phyloP scores from a whole-genome alignment of 176 grass and related monocot genomes.

The Elaeis guineensis region DNA sequence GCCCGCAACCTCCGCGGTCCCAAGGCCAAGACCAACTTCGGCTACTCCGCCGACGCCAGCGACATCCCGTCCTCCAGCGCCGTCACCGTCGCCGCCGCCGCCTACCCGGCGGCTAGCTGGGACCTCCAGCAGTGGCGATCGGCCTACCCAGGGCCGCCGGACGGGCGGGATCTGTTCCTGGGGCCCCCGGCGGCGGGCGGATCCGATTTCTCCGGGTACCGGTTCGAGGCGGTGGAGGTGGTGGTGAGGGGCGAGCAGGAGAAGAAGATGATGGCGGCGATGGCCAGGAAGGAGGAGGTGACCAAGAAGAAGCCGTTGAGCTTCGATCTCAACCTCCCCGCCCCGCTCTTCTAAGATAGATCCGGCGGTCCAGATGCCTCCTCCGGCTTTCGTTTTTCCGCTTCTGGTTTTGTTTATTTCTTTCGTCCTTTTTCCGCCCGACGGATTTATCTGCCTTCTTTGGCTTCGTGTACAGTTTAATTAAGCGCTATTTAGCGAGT shows the following conservation, averaged over 20 bases:
- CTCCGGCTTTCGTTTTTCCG: background rate
- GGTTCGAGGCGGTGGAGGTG: background rate
- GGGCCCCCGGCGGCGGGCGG: background rate
- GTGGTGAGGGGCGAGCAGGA: background rate
- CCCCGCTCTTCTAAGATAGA: constrained; percentile 10
- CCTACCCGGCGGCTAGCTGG: background rate
- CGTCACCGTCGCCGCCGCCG: background rate
- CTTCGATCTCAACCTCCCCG: constrained; percentile 10
- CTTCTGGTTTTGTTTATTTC: background rate
- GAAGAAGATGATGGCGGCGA: background rate
- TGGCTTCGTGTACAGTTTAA: too few relatives aligned
- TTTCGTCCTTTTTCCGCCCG: too few relatives aligned
- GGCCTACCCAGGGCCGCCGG: too few relatives aligned
- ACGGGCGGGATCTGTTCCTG: constrained; percentile 8
- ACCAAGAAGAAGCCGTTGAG: background rate
- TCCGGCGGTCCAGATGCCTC: background rate
- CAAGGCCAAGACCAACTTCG: constrained; percentile 25
- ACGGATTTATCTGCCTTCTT: too few relatives aligned
- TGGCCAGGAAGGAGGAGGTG: background rate
- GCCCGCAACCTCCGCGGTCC: constrained; percentile 13
- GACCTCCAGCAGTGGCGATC: background rate
- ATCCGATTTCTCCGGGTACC: constrained; percentile 9
- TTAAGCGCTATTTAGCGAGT: too few relatives aligned
- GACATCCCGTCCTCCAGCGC: background rate
- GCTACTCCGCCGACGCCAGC: background rate